These are phyloP conservation scores for Chlamydomonas sp. DNA, from an alignment of 139 green algal genomes.

Conservation along the genomic window DNA sequence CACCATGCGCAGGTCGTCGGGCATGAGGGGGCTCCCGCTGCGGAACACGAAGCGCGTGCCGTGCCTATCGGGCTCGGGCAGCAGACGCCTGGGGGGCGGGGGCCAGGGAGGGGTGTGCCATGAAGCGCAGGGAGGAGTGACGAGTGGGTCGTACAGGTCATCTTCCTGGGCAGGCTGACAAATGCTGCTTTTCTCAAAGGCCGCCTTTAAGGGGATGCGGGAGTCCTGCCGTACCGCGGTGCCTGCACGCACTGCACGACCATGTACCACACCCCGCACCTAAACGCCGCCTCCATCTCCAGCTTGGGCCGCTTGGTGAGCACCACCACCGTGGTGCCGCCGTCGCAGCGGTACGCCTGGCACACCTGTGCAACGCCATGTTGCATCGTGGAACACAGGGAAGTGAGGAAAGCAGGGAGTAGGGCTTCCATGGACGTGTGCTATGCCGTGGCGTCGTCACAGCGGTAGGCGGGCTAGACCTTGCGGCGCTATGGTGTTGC, in stretches of 20 bases:
- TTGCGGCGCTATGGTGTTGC: too few species aligned
- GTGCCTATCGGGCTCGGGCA: constrained; percentile 11
- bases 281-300: constrained; percentile 66
- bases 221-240: too few species aligned
- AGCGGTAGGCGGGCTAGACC: too few species aligned
- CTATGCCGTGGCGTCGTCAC: too few species aligned
- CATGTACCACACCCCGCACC: neutral
- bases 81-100: neutral
- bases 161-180: too few species aligned
- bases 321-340: constrained; percentile 58
- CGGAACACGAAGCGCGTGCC: constrained; percentile 62
- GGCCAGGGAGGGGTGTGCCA: neutral
- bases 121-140: too few species aligned
- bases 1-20: constrained; percentile 53
- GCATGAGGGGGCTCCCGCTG: neutral
- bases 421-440: too few species aligned
- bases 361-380: constrained; percentile 25
- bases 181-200: too few species aligned
- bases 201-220: too few species aligned
- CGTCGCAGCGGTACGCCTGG: constrained; percentile 52
- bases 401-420: neutral
- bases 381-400: neutral
- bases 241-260: too few species aligned
- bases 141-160: too few species aligned
- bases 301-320: constrained; percentile 60